Base-by-base conservation (phyloP, 768 basidiomycete genomes). In the Hypsizygus marmoreus region DNA sequence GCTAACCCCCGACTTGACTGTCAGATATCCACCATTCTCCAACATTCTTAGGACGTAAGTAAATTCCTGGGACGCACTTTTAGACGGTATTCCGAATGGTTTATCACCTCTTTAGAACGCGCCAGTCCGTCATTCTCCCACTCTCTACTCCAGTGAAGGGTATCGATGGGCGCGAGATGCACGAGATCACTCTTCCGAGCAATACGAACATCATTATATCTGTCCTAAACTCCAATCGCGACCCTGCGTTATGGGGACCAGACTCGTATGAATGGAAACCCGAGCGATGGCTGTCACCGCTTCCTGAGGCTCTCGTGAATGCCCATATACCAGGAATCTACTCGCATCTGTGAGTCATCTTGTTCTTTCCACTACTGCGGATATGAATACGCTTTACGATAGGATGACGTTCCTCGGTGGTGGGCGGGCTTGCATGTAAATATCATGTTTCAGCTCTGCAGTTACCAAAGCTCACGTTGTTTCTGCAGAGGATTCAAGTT, bases 221-320 rank as follows among this genome's bases (percentile, higher is more conserved):
- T 1, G 63, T 76, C 25, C 30, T 69, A 9, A 59, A 57, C 19
- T 56, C 66, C 20, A 79, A 79, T 46, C 56, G 65, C 13, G 67
- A 72, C 51, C 66, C 64, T 11, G 61, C 61, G 1, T 52, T 77
- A 3, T 79, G 76, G 77, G 79, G 77, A 7, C 55, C 59, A 9
- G 76, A 80, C 47, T 68, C 72, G 2, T 45, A 55, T n/a, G 71
- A 76, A 43, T 79, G 75, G 75, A 77, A 75, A 50, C 77, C 77
- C 1, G 75, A 79, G 51, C 60, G 77, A 14, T 79, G 77, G 77
- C 60, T 77, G 1, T 51, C 60, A 2, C 65, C 65, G 0, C 58
- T 74, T 13, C 75, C 74, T 6, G 56, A 67, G 6, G 40, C 55
- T n/a, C 54, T 77, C 2, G 45, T 42, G 2, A 60, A 68, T 10